Conservation (phyloP, 2,329 filamentous ascomycete species). For the Botryosphaeria agaves region DNA sequence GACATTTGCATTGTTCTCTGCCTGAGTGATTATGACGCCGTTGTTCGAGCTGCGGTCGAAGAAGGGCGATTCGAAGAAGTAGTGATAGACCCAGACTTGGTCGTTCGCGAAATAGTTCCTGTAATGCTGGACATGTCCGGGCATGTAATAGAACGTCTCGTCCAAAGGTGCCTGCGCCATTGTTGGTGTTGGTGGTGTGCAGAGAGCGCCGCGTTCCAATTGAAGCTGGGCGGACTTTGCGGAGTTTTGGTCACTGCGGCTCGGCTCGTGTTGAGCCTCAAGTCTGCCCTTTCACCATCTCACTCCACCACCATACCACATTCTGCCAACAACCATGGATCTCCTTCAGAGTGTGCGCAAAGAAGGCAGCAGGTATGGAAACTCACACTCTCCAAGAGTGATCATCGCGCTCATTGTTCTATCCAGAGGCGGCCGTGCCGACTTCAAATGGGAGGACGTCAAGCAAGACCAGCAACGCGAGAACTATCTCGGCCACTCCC, state of each 20-base stretch:
- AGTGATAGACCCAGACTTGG: slow-evolving; percentile 25
- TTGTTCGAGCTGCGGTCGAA: slow-evolving; percentile 45
- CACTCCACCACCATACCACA: neutral
- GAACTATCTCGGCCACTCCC: slow-evolving; percentile 74
- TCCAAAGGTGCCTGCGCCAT: neutral
- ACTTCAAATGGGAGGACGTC: slow-evolving; percentile 96
- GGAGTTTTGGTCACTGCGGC: too few relatives aligned
- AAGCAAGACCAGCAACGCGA: slow-evolving; percentile 75
- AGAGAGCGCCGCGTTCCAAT: too few relatives aligned
- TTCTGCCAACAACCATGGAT: slow-evolving; percentile 51
- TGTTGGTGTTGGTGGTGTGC: too few relatives aligned
- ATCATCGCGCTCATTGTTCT: neutral
- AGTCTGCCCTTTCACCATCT: neutral
- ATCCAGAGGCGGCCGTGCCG: slow-evolving; percentile 59
- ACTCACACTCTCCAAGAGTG: neutral
- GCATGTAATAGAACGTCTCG: neutral
- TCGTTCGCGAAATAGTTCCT: too few relatives aligned
- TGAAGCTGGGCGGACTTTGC: too few relatives aligned
- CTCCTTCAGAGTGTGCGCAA: slow-evolving; percentile 85
- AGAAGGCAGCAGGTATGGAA: slow-evolving; percentile 51
- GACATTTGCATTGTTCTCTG: slow-evolving; percentile 10
- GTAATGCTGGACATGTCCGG: too few relatives aligned
- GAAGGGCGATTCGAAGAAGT: slow-evolving; percentile 46
- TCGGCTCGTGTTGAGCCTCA: too few relatives aligned
- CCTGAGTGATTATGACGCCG: slow-evolving; percentile 35